Conservation (phyloP, 495 filamentous ascomycete species). For the Bryoglossum gracile region DNA sequence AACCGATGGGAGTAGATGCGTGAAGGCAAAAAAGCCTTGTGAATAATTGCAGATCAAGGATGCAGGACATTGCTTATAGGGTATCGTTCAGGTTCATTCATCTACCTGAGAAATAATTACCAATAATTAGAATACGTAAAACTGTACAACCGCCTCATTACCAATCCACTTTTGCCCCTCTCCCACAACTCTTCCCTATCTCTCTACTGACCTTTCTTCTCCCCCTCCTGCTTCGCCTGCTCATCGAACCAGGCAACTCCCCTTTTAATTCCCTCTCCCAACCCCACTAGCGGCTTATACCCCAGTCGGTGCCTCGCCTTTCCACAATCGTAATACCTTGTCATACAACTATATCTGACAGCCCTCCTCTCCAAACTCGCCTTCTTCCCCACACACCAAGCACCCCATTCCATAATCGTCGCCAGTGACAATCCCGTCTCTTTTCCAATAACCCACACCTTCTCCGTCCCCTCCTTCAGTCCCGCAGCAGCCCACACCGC, state of each 20-base stretch:
- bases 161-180: not conserved
- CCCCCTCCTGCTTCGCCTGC: constrained; percentile 34
- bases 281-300: constrained; percentile 63
- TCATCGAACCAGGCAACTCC: constrained; percentile 62
- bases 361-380: constrained; percentile 67
- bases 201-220: constrained; percentile 20
- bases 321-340: constrained; percentile 74
- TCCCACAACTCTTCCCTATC: not conserved
- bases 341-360: constrained; percentile 74
- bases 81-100: no score
- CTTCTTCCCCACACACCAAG: constrained; percentile 60
- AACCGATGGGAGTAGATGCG: no score
- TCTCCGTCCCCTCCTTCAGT: constrained; percentile 51
- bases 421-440: constrained; percentile 59
- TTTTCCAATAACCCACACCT: constrained; percentile 63
- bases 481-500: constrained; percentile 70
- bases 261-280: constrained; percentile 68
- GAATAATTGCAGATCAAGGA: no score
- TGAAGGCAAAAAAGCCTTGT: no score
- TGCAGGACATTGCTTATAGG: no score
- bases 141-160: not conserved
- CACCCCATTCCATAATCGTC: constrained; percentile 58
- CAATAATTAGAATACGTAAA: no score
- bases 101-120: no score
- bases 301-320: constrained; percentile 76